Base-by-base conservation (phyloP, 257 asterid species). In the Solanum appendiculatum region DNA sequence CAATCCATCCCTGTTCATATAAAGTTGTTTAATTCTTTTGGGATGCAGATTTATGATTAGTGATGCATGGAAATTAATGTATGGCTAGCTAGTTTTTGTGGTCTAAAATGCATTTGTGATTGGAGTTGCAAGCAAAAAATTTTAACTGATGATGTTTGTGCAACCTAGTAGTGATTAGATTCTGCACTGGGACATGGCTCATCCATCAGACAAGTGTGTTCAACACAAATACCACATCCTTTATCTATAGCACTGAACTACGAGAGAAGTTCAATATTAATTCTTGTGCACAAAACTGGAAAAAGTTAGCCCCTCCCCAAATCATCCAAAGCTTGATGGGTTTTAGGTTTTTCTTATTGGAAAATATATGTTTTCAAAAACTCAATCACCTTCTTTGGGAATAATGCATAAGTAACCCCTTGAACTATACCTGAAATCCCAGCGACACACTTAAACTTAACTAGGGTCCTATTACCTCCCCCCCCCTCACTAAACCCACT, bases 71-170 rank as follows among this genome's bases (percentile, higher is more conserved):
- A 23, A 73, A 42, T 9, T 42, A 36, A 36, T 36, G 37, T 36
- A 36, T 36, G 37, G 44, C 20, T 51, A 6, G 51, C 42, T 37
- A 37, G 42, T 37, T 37, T 87, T 78, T 36, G 37, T 36, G 37
- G 37, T 36, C 37, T 36, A 7, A 36, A 36, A 36, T 36, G 5
- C 37, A 36, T 82, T 89, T 89, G 66, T 92, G 89, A 60, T 88
- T 89, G 92, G 93, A 93, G 93, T 88, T 90, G 89, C 93, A 72
- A 83, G 66, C 82, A 11, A 68, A 68, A 88, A 86, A 86, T 46
- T 86, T 88, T 82, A 48, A 34, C 82, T 86, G 93, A 86, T 74
- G 89, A 91, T 91, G 95, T 88, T 85, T 90, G 91, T 88, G 88
- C 84, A 85, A 16, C 64, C 87, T 36, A 36, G 37, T 36, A 36